Base-by-base conservation (phyloP, 805 yeast species). In the Millerozyma acaciae region DNA sequence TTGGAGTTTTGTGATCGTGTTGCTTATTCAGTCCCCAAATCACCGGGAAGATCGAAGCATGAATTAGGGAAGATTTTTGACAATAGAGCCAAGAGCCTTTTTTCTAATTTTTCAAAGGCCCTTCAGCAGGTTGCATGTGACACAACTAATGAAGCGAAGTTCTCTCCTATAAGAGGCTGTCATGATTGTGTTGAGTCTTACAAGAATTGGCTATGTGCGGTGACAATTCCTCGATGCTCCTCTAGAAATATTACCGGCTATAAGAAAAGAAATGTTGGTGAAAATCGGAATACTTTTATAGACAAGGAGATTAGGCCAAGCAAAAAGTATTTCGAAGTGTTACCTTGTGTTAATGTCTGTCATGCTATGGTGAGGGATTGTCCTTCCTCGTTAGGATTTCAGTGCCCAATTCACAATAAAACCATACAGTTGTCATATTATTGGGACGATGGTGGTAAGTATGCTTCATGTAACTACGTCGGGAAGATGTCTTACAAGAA, bases 341-440 rank as follows among this genome's bases (percentile, higher is more conserved):
- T 86, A 37, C 98, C 98, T 1, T 90, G 98, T 52, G 70, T 82
- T 31, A 80, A 84, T 48, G 73, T 81, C 41, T 93, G 97, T 56
- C 67, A 84, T 40, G 72, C 78, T 5, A 75, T 93, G 6, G 93
- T 82, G 2, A 70, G 86, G 31, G 83, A 84, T 53, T 90, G 98
- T 53, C 96, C 96, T 1, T 58, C 88, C 0, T 76, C 62, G 19
- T 77, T 90, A 48, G 78, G 76, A 2, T 88, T 90, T 53, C 48
- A 57, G 10, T 93, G 97, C 47, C 97, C 98, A 0, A 45, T 38
- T 1, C 32, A 38, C 8, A 62, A 65, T 21, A 48, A 51, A 0
- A 42, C 66, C 3, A 58, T 68, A 12, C 37, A 38, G 6, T 30
- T 48, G 22, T 72, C 78, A 30, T 75, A 75, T 48, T 68, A 48